Percentiles rank a stretch among this genome's conserved stretches.
Conservation (phyloP, 1,284 basidiomycete species). For the Trichosporon sp. region DNA sequence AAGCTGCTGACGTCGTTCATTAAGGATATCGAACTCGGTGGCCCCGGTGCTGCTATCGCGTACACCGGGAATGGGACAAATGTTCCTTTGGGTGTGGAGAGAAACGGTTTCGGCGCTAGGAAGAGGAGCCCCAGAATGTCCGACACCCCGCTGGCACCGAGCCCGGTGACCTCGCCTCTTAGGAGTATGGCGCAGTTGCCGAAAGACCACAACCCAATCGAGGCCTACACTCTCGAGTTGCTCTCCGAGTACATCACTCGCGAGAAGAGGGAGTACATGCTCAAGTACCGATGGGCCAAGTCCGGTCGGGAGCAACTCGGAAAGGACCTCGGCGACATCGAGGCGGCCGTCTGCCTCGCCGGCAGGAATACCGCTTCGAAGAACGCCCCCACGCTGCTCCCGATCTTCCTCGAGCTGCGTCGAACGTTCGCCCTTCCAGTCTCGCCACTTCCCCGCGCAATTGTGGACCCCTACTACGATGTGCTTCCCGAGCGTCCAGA, state of each 20-base stretch:
- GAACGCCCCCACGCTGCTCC: constrained; percentile 39
- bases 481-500: constrained; percentile 51
- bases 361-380: constrained; percentile 34
- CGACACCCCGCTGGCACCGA: not conserved
- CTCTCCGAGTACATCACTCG: constrained; percentile 52
- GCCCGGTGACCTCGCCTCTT: not conserved
- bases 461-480: constrained; percentile 45
- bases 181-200: not conserved
- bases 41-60: constrained; percentile 29
- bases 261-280: constrained; percentile 56
- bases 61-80: constrained; percentile 21
- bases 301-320: constrained; percentile 50
- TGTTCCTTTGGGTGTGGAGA: not conserved
- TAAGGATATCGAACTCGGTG: constrained; percentile 40
- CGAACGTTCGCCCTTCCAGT: constrained; percentile 45
- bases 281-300: constrained; percentile 54
- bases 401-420: constrained; percentile 47
- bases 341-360: constrained; percentile 43
- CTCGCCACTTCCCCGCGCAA: constrained; percentile 37
- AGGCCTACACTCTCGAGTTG: constrained; percentile 51
- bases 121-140: constrained; percentile 21
- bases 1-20: constrained; percentile 42
- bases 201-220: constrained; percentile 38
- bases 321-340: constrained; percentile 55
- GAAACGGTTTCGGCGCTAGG: not conserved